Conservation (phyloP, 2,329 filamentous ascomycete genomes). For the Erysiphe pulchra region DNA sequence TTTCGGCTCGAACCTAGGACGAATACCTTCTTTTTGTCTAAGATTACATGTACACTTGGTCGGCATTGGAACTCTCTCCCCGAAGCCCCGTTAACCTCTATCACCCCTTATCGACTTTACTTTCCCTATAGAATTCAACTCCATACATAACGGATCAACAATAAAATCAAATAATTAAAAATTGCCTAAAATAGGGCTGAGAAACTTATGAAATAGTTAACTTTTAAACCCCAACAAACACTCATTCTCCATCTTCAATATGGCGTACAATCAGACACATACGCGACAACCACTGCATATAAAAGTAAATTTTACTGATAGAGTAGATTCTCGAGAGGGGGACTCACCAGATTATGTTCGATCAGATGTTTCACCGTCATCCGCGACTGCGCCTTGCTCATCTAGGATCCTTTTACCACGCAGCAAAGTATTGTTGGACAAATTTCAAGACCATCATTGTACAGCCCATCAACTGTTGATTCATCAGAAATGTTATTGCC, state of each 20-base stretch:
- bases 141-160: too few species aligned
- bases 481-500: slow-evolving; percentile 24
- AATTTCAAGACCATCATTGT: slow-evolving; percentile 5
- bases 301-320: slow-evolving; percentile 32
- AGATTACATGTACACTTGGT: too few species aligned
- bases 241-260: slow-evolving; percentile 3
- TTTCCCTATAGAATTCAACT: too few species aligned
- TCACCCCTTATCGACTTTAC: too few species aligned
- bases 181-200: too few species aligned
- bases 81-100: too few species aligned
- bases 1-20: too few species aligned
- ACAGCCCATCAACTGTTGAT: slow-evolving; percentile 8
- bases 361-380: slow-evolving; percentile 15
- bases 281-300: slow-evolving; percentile 25
- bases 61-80: too few species aligned
- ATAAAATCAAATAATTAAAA: too few species aligned
- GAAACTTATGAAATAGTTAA: neutral
- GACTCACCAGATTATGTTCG: slow-evolving; percentile 15
- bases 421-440: slow-evolving; percentile 3
- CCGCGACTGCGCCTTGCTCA: slow-evolving; percentile 7
- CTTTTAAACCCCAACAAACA: neutral
- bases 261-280: slow-evolving; percentile 3
- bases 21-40: too few species aligned
- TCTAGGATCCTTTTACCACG: slow-evolving; percentile 12
- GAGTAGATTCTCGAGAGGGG: slow-evolving; percentile 12